These are phyloP conservation scores for Thielaviopsis punctulata DNA, from an alignment of 2,329 filamentous ascomycete species.

Conservation along the genomic window DNA sequence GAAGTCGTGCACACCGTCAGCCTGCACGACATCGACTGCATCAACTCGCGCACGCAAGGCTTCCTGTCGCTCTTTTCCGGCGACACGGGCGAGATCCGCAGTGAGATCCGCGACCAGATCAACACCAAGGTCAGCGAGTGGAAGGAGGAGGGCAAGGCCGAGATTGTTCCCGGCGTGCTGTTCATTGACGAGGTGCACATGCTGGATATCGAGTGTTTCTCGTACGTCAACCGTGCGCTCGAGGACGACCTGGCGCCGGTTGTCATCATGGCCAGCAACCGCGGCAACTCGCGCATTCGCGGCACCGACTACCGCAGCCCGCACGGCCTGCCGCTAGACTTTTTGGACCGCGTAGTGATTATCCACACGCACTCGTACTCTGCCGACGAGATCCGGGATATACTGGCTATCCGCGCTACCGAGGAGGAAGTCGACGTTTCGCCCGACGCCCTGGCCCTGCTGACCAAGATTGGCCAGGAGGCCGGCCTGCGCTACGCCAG, in stretches of 20 bases:
- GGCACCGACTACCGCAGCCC: conserved; percentile 88
- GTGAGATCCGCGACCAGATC: conserved; percentile 95
- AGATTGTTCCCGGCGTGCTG: conserved; percentile 89
- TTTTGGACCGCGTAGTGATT: conserved; percentile 89
- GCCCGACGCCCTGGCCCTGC: conserved; percentile 72
- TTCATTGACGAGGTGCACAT: conserved; percentile 99
- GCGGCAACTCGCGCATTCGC: conserved; percentile 77
- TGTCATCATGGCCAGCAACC: conserved; percentile 98
- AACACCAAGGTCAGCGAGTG: conserved; percentile 97
- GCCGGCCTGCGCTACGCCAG: conserved; percentile 88
- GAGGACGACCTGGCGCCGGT: conserved; percentile 91
- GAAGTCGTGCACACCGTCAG: conserved; percentile 95
- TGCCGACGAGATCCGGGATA: conserved; percentile 75
- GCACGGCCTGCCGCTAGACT: conserved; percentile 86
- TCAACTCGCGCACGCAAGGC: conserved; percentile 96
- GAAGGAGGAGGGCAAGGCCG: conserved; percentile 98
- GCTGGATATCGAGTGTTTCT: conserved; percentile 98
- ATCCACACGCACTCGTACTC: conserved; percentile 81
- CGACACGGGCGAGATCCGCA: conserved; percentile 93
- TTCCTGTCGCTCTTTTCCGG: conserved; percentile 95
- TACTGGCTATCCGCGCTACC: conserved; percentile 77
- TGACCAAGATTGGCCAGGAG: conserved; percentile 92
- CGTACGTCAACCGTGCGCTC: conserved; percentile 90
- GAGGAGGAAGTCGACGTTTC: conserved; percentile 92
- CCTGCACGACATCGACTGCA: conserved; percentile 96